A percentile compares a stretch with the other conserved stretches of the same genome.
Evolutionary conservation across 257 asterid species (phyloP).

Genomic region (Knoxia roxburghii): DNA sequence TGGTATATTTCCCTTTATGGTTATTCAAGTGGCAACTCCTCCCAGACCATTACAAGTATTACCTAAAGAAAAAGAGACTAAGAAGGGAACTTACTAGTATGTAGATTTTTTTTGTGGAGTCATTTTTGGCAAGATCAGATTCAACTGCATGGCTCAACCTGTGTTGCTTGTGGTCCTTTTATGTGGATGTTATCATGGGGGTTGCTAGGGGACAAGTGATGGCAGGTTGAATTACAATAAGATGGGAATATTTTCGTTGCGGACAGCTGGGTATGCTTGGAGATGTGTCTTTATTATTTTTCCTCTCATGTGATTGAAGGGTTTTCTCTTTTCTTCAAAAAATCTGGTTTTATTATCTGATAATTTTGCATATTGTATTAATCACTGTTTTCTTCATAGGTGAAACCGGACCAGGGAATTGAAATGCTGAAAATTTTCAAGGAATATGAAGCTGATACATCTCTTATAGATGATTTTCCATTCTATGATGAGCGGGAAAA

Average conservation of each 20-base stretch:
- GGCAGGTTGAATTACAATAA: background rate
- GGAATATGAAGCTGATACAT: constrained; percentile 75
- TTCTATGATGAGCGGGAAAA: constrained; percentile 89
- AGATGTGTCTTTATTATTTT: background rate
- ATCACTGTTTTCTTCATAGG: constrained; percentile 41
- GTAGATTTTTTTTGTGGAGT: background rate
- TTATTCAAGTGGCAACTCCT: too few relatives aligned
- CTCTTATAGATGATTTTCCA: constrained; percentile 84
- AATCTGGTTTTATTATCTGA: background rate
- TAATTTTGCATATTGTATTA: background rate
- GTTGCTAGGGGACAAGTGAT: background rate
- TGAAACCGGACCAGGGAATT: constrained; percentile 78
- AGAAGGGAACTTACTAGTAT: background rate
- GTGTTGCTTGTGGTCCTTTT: background rate
- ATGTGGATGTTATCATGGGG: background rate
- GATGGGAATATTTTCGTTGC: background rate
- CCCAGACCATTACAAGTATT: background rate
- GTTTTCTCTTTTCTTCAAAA: constrained; percentile 1
- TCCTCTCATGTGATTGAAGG: background rate
- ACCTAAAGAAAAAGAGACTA: background rate
- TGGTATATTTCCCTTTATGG: background rate
- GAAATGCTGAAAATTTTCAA: constrained; percentile 90
- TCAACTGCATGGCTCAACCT: background rate
- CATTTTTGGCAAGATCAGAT: background rate
- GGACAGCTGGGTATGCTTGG: background rate